Percentiles rank a stretch among this genome's conserved stretches.
Evolutionary conservation across 345 rosid genomes (phyloP).

Genomic region (Camelina laxa): DNA sequence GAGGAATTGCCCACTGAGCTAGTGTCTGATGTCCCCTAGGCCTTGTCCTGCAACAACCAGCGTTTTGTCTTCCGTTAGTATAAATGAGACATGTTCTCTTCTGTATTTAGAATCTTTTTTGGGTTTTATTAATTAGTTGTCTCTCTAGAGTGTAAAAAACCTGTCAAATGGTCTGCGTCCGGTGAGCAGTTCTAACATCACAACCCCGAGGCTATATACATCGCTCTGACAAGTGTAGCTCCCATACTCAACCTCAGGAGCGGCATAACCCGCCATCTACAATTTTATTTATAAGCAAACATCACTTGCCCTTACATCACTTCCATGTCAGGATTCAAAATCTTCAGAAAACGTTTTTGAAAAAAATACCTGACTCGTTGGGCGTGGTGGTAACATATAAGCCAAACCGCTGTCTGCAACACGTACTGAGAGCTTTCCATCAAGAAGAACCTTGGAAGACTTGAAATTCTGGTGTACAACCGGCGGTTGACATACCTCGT

Average conservation of each 20-base stretch:
- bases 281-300: neutral
- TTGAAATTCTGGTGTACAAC: constrained; percentile 74
- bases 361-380: constrained; percentile 60
- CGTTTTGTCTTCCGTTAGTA: neutral
- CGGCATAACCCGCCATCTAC: constrained; percentile 71
- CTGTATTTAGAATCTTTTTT: constrained; percentile 22
- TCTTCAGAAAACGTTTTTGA: neutral
- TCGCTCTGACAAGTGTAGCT: constrained; percentile 86
- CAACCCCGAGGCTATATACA: constrained; percentile 90
- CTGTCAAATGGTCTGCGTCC: constrained; percentile 84
- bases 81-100: constrained; percentile 5
- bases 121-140: neutral
- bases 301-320: constrained; percentile 2
- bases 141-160: constrained; percentile 42
- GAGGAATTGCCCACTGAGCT: constrained; percentile 87
- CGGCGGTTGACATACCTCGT: constrained; percentile 84
- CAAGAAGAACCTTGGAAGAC: constrained; percentile 82
- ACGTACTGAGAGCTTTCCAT: constrained; percentile 61
- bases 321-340: neutral
- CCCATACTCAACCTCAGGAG: constrained; percentile 83
- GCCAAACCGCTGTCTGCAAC: constrained; percentile 88
- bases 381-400: constrained; percentile 57
- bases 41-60: constrained; percentile 55
- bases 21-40: constrained; percentile 79
- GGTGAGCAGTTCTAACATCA: constrained; percentile 92